Evolutionary conservation across 257 asterid genomes (phyloP).

Genomic region (Vinca minor): DNA sequence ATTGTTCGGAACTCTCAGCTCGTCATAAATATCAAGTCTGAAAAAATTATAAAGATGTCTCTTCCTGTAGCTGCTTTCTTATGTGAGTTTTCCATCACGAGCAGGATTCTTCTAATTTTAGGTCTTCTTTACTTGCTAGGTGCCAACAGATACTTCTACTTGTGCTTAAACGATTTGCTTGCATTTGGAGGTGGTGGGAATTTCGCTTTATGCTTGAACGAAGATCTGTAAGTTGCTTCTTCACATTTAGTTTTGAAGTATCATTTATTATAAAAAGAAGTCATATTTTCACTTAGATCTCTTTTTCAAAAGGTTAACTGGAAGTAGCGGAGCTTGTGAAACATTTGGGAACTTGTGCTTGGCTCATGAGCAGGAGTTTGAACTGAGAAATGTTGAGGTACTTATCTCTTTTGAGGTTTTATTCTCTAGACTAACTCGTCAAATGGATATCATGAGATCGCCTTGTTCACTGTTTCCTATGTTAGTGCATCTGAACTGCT

Average conservation of each 20-base stretch:
- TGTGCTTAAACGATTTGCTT: constrained; percentile 80
- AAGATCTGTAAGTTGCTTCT: constrained; percentile 64
- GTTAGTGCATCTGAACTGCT: too few species aligned
- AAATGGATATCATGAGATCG: neutral
- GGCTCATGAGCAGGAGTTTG: constrained; percentile 82
- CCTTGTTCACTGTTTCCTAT: neutral
- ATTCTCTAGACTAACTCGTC: neutral
- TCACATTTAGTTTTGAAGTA: neutral
- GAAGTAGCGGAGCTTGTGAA: constrained; percentile 88
- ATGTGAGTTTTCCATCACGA: neutral
- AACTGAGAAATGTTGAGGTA: constrained; percentile 81
- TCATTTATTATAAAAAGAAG: neutral
- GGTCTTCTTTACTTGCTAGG: constrained; percentile 33
- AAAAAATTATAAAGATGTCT: too few species aligned
- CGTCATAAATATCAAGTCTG: too few species aligned
- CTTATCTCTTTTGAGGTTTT: constrained; percentile 1
- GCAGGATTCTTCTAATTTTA: constrained; percentile 5
- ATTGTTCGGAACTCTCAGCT: neutral
- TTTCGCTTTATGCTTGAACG: constrained; percentile 74
- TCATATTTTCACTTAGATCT: constrained; percentile 2
- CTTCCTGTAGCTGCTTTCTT: too few species aligned
- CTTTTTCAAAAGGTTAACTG: constrained; percentile 46
- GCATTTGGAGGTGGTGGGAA: constrained; percentile 93
- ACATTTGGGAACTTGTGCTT: constrained; percentile 83
- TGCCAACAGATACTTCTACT: constrained; percentile 71